These are phyloP conservation scores for Phytophthora pseudosyringae DNA, from an alignment of 352 stramenopile species.

Conservation along the genomic window DNA sequence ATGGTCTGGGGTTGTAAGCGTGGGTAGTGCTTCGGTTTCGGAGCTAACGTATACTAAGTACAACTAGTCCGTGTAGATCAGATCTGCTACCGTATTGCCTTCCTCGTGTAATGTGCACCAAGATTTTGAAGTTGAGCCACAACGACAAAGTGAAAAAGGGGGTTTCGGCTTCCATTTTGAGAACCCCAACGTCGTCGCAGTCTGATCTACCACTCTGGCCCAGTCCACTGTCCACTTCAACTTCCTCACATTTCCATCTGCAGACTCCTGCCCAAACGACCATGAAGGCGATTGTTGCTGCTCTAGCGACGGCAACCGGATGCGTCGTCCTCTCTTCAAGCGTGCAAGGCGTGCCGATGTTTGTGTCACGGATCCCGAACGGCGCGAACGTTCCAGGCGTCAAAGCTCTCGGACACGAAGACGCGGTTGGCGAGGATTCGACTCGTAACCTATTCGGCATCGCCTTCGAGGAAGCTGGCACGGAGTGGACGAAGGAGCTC, in stretches of 20 bases:
- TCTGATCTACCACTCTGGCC: constrained; percentile 13
- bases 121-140: too few relatives aligned
- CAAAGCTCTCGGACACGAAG: constrained; percentile 41
- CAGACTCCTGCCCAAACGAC: neutral
- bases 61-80: neutral
- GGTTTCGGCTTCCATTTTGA: constrained; percentile 23
- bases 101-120: too few relatives aligned
- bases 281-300: constrained; percentile 3
- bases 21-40: too few relatives aligned
- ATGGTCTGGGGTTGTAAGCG: too few relatives aligned
- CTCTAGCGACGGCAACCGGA: neutral
- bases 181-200: constrained; percentile 9
- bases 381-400: constrained; percentile 39
- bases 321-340: neutral
- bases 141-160: neutral
- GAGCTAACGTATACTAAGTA: too few relatives aligned
- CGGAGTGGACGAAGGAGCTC: constrained; percentile 47
- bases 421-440: constrained; percentile 18
- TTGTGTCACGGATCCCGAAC: constrained; percentile 31
- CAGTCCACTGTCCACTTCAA: neutral
- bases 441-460: constrained; percentile 55
- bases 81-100: neutral
- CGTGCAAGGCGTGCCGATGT: constrained; percentile 25
- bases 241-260: constrained; percentile 1
- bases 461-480: constrained; percentile 41